phyloP scores from a whole-genome alignment of 2,329 filamentous ascomycete species.

The Xylaria sp. region DNA sequence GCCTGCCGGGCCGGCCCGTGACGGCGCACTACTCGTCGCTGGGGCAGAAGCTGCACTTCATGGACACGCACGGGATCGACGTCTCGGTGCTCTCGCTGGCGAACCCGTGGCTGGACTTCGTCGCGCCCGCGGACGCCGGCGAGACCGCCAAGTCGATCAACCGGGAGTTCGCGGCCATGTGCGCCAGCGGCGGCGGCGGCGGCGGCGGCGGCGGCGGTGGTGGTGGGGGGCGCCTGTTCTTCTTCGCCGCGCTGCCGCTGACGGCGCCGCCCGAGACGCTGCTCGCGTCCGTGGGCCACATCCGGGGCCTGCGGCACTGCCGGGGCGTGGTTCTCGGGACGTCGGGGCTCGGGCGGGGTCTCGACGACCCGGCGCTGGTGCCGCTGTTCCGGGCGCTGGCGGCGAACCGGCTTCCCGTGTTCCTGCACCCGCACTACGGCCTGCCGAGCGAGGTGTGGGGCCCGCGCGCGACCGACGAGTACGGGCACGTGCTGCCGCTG shows the following conservation, averaged over 20 bases:
- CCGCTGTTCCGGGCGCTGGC: conserved; percentile 73
- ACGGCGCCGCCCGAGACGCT: conserved; percentile 66
- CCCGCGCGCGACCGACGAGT: conserved; percentile 65
- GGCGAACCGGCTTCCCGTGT: conserved; percentile 66
- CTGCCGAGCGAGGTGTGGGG: conserved; percentile 81
- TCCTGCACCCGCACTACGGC: conserved; percentile 91
- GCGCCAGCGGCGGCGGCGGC: conserved; percentile 64
- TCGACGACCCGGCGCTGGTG: conserved; percentile 76
- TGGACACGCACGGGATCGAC: conserved; percentile 81
- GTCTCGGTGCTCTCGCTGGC: conserved; percentile 85
- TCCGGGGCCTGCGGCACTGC: conserved; percentile 66
- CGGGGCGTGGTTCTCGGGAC: conserved; percentile 90
- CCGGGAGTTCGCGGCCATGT: conserved; percentile 74
- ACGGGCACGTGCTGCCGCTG: conserved; percentile 85
- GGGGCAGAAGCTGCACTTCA: conserved; percentile 79
- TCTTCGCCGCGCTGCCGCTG: conserved; percentile 81
- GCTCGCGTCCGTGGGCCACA: conserved; percentile 64
- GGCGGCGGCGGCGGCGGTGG: too few species aligned
- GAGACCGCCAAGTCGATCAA: conserved; percentile 71
- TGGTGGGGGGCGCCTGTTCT: conserved; percentile 73
- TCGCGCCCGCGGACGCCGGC: conserved; percentile 63
- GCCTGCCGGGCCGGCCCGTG: conserved; percentile 76
- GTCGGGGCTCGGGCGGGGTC: conserved; percentile 73
- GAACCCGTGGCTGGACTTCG: conserved; percentile 93
- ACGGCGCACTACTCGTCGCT: conserved; percentile 84